These are phyloP conservation scores for Aspergillus uvarum DNA, from an alignment of 2,329 filamentous ascomycete species.

Conservation along the genomic window DNA sequence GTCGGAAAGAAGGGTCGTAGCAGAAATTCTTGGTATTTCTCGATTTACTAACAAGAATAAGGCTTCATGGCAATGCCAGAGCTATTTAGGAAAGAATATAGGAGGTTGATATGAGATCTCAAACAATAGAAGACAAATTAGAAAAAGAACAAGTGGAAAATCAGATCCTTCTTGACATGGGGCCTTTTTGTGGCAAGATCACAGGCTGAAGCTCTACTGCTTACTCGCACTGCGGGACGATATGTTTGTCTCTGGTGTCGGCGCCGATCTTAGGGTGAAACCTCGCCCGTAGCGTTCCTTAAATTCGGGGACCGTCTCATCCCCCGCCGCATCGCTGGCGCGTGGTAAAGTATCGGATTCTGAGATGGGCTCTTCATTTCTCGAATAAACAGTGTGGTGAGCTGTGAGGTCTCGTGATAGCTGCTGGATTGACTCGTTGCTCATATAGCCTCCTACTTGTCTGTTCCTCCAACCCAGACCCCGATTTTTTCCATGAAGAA, in stretches of 20 bases:
- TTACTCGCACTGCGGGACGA: not conserved
- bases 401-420: conserved; percentile 1
- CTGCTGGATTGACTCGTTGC: conserved; percentile 1
- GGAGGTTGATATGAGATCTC: no score
- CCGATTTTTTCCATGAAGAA: conserved; percentile 2
- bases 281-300: not conserved
- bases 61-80: no score
- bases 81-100: no score
- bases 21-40: no score
- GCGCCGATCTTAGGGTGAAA: not conserved
- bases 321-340: not conserved
- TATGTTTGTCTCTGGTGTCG: not conserved
- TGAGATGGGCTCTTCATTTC: not conserved
- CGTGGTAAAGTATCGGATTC: not conserved
- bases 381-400: not conserved
- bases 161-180: not conserved
- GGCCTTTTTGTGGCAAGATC: not conserved
- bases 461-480: not conserved
- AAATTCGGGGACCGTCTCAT: not conserved
- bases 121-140: no score
- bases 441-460: conserved; percentile 4
- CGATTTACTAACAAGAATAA: no score
- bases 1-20: no score
- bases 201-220: not conserved
- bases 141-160: no score